Base-by-base conservation (phyloP, 2,329 filamentous ascomycete species). In the Claviceps maximensis region DNA sequence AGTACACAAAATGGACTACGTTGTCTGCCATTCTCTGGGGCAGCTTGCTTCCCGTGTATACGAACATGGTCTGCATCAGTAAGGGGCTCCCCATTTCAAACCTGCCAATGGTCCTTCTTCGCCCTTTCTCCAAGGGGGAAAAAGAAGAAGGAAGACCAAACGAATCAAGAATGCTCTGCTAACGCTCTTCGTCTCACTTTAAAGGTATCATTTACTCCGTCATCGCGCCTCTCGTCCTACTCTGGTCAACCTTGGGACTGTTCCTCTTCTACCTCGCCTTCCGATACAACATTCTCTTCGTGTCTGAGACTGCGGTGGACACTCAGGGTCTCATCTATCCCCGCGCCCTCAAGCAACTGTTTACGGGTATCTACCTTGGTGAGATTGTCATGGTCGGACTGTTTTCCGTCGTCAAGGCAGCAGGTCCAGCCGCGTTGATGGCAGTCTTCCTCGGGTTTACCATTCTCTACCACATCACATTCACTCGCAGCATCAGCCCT, bases 291-390 rank as follows among this genome's bases (percentile, higher is more conserved):
- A 68, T 95, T 51, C 74, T 95, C 23, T 95, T 87, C 65, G 86
- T 93, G 15, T 84, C 81, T 48, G 85, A 89, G 59, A 78, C 85
- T 13, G 74, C 82, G 56, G 82, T 95, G 57, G 90, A 97, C 64
- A 95, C 89, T 48, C 88, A 88, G 62, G 91, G 93, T 49, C 81
- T 91, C 23, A 83, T 89, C 62, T 97, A 95, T 64, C 86, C 89
- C 1, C 86, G 88, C 25, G 90, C 88, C 5, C 76, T 97, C 45
- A 88, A 95, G 72, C 90, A 97, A 56, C 78, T 93, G 33, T 80
- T 91, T 45, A 80, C 83, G 2, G 89, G 89, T 51, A 75, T 93
- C 48, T 95, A 95, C 67, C 72, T 95, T 15, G 80, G 84, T 1
- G 83, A 91, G 60, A 70, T 90, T 53, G 90, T 86, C 66, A 72